phyloP scores from a whole-genome alignment of 805 yeast genomes.

The Pichia exigua region DNA sequence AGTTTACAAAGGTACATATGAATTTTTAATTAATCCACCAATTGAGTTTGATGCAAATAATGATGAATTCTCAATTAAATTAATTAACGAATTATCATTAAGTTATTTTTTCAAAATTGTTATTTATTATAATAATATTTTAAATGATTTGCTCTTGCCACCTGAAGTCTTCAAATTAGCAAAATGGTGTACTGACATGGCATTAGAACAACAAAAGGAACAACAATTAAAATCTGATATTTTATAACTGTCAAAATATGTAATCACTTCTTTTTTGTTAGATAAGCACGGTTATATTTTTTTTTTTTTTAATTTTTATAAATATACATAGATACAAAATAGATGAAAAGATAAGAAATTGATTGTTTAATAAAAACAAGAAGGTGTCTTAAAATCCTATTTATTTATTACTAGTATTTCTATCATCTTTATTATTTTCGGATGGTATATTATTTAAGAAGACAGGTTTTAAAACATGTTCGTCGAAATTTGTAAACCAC shows the following conservation, averaged over 20 bases:
- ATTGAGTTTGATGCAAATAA: constrained; percentile 9
- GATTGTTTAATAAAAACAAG: no score
- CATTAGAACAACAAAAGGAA: constrained; percentile 40
- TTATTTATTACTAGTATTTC: background rate
- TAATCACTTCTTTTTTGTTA: background rate
- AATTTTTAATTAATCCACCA: constrained; percentile 36
- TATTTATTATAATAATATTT: constrained; percentile 50
- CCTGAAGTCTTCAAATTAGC: constrained; percentile 61
- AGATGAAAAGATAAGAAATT: background rate
- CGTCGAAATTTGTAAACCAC: constrained; percentile 94
- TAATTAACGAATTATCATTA: constrained; percentile 57
- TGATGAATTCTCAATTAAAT: constrained; percentile 30
- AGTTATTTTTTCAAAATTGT: constrained; percentile 59
- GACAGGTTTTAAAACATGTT: constrained; percentile 87
- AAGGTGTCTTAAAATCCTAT: no score
- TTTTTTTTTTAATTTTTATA: background rate
- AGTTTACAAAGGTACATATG: constrained; percentile 47
- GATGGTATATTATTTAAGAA: constrained; percentile 54
- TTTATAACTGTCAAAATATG: background rate
- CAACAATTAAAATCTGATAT: constrained; percentile 13
- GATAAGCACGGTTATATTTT: background rate
- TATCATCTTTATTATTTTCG: constrained; percentile 1
- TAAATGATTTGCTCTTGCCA: constrained; percentile 57
- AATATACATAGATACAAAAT: background rate
- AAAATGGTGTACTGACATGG: constrained; percentile 64